phyloP scores from a whole-genome alignment of 148 eudicot genomes.

The Polygonum aviculare region DNA sequence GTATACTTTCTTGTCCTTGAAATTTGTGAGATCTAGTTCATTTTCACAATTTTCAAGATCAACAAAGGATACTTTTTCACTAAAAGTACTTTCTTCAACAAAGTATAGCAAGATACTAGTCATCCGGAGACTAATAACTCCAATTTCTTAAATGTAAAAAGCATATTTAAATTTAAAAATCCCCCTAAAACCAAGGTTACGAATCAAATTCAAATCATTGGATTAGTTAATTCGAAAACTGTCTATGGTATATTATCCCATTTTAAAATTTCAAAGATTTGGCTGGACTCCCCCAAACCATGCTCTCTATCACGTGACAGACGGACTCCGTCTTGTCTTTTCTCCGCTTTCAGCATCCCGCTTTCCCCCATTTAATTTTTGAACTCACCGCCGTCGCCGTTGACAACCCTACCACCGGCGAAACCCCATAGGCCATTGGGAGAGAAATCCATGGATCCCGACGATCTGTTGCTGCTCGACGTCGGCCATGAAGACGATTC shows the following conservation, averaged over 20 bases:
- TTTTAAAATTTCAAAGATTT: neutral
- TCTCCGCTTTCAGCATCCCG: neutral
- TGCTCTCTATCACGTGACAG: neutral
- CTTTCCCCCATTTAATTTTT: constrained; percentile 8
- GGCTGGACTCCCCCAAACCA: neutral
- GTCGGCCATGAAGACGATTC: constrained; percentile 37
- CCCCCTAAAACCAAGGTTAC: no score
- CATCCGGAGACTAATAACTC: no score
- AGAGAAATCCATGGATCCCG: constrained; percentile 26
- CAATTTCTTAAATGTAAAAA: no score
- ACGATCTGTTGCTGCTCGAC: constrained; percentile 21
- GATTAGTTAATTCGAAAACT: no score
- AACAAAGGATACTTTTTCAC: no score
- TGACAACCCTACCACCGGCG: neutral
- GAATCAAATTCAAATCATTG: no score
- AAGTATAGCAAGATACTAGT: no score
- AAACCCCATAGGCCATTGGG: constrained; percentile 2
- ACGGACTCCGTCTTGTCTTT: neutral
- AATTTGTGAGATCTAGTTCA: no score
- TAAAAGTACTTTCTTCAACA: no score
- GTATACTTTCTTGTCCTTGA: no score
- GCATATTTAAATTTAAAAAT: no score
- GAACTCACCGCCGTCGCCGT: neutral
- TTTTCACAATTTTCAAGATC: no score
- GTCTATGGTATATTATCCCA: neutral